Conservation (phyloP, 2,329 filamentous ascomycete species). For the Pyricularia sp. region DNA sequence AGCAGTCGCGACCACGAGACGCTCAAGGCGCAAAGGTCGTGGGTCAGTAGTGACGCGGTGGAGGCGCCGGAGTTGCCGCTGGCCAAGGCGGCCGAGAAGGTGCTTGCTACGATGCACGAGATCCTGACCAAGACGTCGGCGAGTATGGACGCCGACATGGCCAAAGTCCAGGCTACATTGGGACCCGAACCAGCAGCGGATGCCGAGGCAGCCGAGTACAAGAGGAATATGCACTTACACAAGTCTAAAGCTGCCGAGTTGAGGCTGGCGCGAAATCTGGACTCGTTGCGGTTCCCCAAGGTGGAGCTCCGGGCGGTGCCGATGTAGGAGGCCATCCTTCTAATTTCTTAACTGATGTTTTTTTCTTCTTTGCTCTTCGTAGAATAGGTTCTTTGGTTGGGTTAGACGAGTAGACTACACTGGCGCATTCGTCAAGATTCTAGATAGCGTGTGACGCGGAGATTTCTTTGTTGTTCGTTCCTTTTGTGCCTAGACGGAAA, state of each 20-base stretch:
- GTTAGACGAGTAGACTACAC: not conserved
- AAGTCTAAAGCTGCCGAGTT: slow-evolving; percentile 83
- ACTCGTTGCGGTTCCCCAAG: slow-evolving; percentile 56
- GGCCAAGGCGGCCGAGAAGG: slow-evolving; percentile 74
- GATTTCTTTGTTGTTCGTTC: not conserved
- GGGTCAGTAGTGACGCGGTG: slow-evolving; percentile 70
- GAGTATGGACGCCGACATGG: slow-evolving; percentile 46
- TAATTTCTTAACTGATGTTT: no score
- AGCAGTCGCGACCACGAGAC: slow-evolving; percentile 20
- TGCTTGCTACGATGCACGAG: slow-evolving; percentile 86
- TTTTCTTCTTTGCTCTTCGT: not conserved
- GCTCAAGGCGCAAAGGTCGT: slow-evolving; percentile 38
- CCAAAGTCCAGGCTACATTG: slow-evolving; percentile 30
- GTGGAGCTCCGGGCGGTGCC: slow-evolving; percentile 51
- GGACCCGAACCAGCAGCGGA: slow-evolving; percentile 29
- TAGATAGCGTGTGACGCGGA: not conserved
- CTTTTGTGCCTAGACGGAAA: not conserved
- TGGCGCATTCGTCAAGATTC: not conserved
- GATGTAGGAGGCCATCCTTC: slow-evolving; percentile 26
- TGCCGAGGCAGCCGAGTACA: slow-evolving; percentile 10
- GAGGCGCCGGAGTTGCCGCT: slow-evolving; percentile 64
- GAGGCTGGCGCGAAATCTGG: slow-evolving; percentile 66
- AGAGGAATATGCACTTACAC: slow-evolving; percentile 53
- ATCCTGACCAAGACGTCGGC: slow-evolving; percentile 62
- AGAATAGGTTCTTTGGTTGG: not conserved